Evolutionary conservation across 2,329 filamentous ascomycete genomes (phyloP), one percentile per base, ranked within the genome.

Genomic region (Claviceps paspali): DNA sequence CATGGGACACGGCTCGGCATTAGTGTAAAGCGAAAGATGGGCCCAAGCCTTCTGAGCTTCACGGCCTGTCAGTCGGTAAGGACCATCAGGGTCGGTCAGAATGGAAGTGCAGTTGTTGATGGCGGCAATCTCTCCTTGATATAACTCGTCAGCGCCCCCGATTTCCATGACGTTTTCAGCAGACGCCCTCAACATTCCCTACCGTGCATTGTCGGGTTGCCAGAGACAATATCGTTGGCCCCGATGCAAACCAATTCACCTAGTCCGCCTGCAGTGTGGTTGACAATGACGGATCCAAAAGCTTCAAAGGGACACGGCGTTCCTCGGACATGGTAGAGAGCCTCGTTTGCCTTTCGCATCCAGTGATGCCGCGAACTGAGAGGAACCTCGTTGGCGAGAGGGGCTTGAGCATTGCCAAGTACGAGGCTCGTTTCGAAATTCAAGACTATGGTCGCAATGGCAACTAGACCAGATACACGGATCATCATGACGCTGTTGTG

Each of bases 1-100:
- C 64, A 73, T 75, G 6, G 68, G 64, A 48, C 70, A 74, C 39
- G 62, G 65, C 50, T 74, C 69, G 2, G 63, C 69, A 47, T 69
- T 74, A 17, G 69, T 73, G 50, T 74, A 73, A 3, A 73, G 50
- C 5, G 62, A 62, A n/a, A 74, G 50, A 12, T 56, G 44, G 3
- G 51, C 41, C 44, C 68, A 71, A 1, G 68, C 69, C 3, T 45
- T 49, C n/a, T 60, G 47, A 0, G 65, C 60, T 38, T 64, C 56
- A 7, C 47, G 34, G 0, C 60, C 47, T 1, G 53, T 57, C 29
- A 72, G 48, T 3, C 54, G 57, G 49, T 66, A 70, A 0, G 52
- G 52, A 1, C 67, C 66, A 3, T 48, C 29, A 0, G 63, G 59
- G 43, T 64, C 60, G 0, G 62, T 65, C 9, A 73, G 54, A 35